These are phyloP conservation scores for Hibiscus mutabilis DNA, from an alignment of 345 rosid species.

Conservation along the genomic window DNA sequence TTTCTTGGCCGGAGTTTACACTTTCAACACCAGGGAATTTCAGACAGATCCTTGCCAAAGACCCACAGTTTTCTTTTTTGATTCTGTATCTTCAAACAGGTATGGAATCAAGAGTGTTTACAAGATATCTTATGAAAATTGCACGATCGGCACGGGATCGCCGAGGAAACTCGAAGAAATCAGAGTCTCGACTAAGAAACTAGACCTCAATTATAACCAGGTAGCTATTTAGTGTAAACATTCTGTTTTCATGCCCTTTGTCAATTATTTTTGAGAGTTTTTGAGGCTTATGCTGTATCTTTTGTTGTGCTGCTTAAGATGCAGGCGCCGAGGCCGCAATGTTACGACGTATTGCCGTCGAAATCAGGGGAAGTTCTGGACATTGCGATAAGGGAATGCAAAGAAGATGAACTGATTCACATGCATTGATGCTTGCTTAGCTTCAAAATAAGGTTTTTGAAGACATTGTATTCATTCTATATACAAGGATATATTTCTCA, in stretches of 20 bases:
- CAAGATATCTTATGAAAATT: slow-evolving; percentile 39
- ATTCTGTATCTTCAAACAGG: slow-evolving; percentile 19
- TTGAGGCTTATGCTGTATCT: neutral
- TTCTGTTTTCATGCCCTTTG: neutral
- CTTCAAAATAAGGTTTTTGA: neutral
- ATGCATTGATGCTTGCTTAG: slow-evolving; percentile 28
- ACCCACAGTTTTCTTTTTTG: slow-evolving; percentile 61
- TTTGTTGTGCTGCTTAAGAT: slow-evolving; percentile 29
- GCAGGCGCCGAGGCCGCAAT: slow-evolving; percentile 76
- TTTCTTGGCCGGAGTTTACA: slow-evolving; percentile 32
- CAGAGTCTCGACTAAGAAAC: slow-evolving; percentile 51
- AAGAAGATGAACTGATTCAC: slow-evolving; percentile 54
- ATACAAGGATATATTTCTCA: neutral
- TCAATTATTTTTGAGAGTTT: neutral
- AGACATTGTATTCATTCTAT: neutral
- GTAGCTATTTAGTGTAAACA: slow-evolving; percentile 20
- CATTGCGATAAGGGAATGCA: slow-evolving; percentile 60
- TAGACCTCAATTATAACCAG: slow-evolving; percentile 47
- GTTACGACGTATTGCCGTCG: slow-evolving; percentile 72
- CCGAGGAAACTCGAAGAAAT: slow-evolving; percentile 58
- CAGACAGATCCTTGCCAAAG: slow-evolving; percentile 61
- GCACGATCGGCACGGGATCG: slow-evolving; percentile 38
- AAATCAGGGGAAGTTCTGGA: slow-evolving; percentile 44
- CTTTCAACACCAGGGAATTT: slow-evolving; percentile 44
- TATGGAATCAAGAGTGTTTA: slow-evolving; percentile 40